Evolutionary conservation across 2,329 filamentous ascomycete genomes (phyloP).

Genomic region (Fusarium annulatum): DNA sequence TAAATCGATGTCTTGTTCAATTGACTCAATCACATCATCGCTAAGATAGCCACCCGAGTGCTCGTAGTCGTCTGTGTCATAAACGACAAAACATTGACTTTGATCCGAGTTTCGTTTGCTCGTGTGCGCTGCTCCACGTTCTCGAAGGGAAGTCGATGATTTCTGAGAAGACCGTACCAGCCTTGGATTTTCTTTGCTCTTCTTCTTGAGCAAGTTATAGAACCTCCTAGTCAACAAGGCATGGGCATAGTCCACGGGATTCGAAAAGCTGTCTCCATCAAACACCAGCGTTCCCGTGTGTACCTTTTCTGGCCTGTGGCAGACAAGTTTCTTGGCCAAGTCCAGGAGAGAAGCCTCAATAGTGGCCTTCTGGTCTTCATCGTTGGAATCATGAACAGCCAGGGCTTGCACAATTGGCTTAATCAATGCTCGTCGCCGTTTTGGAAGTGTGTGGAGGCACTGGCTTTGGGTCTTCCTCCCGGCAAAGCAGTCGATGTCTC

Average conservation of each 20-base stretch:
- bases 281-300: not conserved
- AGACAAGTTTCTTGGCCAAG: slow-evolving; percentile 1
- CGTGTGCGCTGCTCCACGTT: not conserved
- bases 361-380: not conserved
- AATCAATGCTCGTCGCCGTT: not conserved
- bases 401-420: not conserved
- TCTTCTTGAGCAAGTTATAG: not conserved
- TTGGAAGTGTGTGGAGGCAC: not conserved
- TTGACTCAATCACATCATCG: not conserved
- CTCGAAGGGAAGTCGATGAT: not conserved
- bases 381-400: not conserved
- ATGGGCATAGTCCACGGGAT: not conserved
- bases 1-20: not conserved
- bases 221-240: not conserved
- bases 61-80: not conserved
- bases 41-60: not conserved
- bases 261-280: not conserved
- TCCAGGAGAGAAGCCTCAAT: not conserved
- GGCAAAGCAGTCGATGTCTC: not conserved
- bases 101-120: not conserved
- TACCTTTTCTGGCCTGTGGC: not conserved
- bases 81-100: not conserved
- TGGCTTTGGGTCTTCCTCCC: not conserved
- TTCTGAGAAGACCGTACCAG: not conserved
- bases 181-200: not conserved